Base-by-base conservation (phyloP, 768 basidiomycete genomes). In the Boletus pseudopeckii region DNA sequence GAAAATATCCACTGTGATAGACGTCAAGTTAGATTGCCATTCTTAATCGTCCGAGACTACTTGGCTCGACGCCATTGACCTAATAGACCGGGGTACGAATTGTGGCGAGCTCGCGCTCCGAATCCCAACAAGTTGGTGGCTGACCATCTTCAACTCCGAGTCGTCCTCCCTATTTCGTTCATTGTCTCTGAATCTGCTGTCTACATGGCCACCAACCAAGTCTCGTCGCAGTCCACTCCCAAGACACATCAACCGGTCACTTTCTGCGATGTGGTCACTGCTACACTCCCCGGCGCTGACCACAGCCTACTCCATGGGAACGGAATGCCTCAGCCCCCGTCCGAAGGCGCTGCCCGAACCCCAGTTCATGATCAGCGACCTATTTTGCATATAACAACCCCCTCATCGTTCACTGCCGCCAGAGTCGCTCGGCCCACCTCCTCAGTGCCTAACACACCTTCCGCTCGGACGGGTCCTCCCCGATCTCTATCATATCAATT, bases 401-500 rank as follows among this genome's bases (percentile, higher is more conserved):
- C 50, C 4, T 50, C 58, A 32, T 42, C 49, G 41, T 54, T 53
- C 13, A 7, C 46, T 10, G n/a, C 55, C 7, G 33, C 22, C n/a
- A 59, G 50, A 14, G 28, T 43, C 13, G 41, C 26, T 38, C 55
- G 57, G 48, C 50, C 58, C 36, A 18, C 49, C 5, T 11, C 50
- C 15, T 37, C 59, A 20, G 42, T 59, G 2, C 68, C 58, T 33
- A 58, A 67, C 45, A 83, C 85, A 0, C 88, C 88, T 24, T 80
- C 85, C 7, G 73, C 74, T 45, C 76, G 88, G 48, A 89, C 87
- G 5, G 88, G 88, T 13, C 86, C 87, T 32, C 88, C 88, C 5
- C 78, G 88, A 38, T 86, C 88, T 0, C 72, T 89, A 26, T 86
- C 86, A 3, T 86, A 81, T 64, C 78, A 79, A 28, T 84, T 85